Evolutionary conservation across 352 stramenopile species (phyloP).

Genomic region (Stephanocyclus meneghinianus): DNA sequence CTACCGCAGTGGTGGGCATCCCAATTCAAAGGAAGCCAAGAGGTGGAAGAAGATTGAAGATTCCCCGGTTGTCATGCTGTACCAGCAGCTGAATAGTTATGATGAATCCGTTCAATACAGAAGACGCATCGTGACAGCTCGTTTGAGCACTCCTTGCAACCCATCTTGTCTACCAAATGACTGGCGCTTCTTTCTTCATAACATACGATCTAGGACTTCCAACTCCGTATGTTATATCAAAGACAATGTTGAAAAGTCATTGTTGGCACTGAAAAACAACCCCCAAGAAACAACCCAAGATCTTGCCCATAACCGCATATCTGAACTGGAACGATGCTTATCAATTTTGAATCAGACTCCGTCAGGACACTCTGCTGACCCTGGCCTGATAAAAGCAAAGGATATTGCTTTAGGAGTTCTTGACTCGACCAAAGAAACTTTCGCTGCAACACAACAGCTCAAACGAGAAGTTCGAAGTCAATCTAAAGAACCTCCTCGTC

Average conservation of each 20-base stretch:
- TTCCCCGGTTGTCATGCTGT: slow-evolving; percentile 65
- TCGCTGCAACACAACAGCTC: not conserved
- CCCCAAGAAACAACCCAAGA: slow-evolving; percentile 1
- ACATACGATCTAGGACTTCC: slow-evolving; percentile 57
- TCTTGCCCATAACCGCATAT: slow-evolving; percentile 25
- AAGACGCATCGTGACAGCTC: slow-evolving; percentile 43
- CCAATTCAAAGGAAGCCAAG: slow-evolving; percentile 83
- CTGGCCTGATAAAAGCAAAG: slow-evolving; percentile 58
- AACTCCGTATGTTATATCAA: slow-evolving; percentile 46
- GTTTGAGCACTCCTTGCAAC: slow-evolving; percentile 57
- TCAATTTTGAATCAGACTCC: slow-evolving; percentile 32
- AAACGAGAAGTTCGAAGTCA: slow-evolving; percentile 2
- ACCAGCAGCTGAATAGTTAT: slow-evolving; percentile 49
- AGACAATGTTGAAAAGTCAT: slow-evolving; percentile 61
- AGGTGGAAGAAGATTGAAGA: slow-evolving; percentile 79
- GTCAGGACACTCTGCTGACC: slow-evolving; percentile 24
- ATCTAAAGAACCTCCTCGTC: slow-evolving; percentile 41
- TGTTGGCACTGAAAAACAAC: slow-evolving; percentile 49
- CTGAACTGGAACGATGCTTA: slow-evolving; percentile 54
- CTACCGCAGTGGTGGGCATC: slow-evolving; percentile 80
- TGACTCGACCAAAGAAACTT: slow-evolving; percentile 62
- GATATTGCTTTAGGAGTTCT: slow-evolving; percentile 56
- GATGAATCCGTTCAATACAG: slow-evolving; percentile 39
- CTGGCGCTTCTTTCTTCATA: slow-evolving; percentile 80
- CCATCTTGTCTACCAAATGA: slow-evolving; percentile 60